Conservation (phyloP, 305 asterid species). For the Plantago lanceolata region DNA sequence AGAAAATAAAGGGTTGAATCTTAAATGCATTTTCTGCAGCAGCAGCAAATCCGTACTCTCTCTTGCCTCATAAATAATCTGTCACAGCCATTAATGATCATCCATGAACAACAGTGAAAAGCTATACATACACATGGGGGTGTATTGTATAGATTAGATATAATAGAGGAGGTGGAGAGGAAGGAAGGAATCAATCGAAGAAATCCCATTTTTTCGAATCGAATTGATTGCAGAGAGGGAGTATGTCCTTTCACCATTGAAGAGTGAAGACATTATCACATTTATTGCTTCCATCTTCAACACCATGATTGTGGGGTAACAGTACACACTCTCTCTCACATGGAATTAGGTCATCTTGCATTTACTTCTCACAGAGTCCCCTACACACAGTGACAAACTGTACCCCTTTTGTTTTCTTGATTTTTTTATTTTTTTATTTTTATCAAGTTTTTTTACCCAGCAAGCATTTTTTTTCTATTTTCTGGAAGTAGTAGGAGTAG, state of each 20-base stretch:
- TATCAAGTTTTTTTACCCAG: constrained; percentile 22
- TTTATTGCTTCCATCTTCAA: constrained; percentile 35
- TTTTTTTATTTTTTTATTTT: constrained; percentile 5
- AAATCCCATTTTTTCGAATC: constrained; percentile 8
- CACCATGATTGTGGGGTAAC: constrained; percentile 25
- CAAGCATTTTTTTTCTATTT: background rate
- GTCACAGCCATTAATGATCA: constrained; percentile 29
- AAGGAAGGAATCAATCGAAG: too few relatives aligned
- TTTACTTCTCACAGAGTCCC: constrained; percentile 30
- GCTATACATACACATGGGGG: constrained; percentile 12
- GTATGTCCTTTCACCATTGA: constrained; percentile 43
- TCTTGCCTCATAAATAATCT: constrained; percentile 34
- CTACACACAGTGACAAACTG: constrained; percentile 25
- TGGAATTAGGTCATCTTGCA: constrained; percentile 28
- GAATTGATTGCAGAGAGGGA: constrained; percentile 40
- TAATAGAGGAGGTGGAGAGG: constrained; percentile 10
- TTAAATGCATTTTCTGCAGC: constrained; percentile 32
- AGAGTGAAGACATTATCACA: constrained; percentile 35
- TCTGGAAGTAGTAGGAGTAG: background rate
- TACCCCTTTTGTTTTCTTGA: constrained; percentile 2
- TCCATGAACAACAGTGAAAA: constrained; percentile 1
- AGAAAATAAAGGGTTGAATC: constrained; percentile 26
- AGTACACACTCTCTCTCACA: constrained; percentile 16
- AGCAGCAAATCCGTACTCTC: constrained; percentile 35
- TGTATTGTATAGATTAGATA: constrained; percentile 32